phyloP scores from a whole-genome alignment of 495 filamentous ascomycete species.

The Tuber borchii region DNA sequence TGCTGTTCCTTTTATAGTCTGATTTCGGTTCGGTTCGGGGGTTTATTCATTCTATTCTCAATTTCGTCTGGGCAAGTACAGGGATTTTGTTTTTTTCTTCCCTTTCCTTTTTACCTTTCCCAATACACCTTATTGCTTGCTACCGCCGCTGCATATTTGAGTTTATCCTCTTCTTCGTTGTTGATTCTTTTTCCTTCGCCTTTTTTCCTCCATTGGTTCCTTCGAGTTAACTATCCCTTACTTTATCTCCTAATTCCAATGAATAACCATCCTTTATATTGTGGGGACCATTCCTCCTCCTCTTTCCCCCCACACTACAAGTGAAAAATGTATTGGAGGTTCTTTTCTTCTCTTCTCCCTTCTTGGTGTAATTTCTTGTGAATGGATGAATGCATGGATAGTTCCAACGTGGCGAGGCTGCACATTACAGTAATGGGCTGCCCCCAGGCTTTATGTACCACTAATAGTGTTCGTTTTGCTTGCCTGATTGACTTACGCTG shows the following conservation, averaged over 20 bases:
- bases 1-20: constrained; percentile 28
- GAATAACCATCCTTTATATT: neutral
- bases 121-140: constrained; percentile 34
- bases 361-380: neutral
- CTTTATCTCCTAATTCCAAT: constrained; percentile 1
- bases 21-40: constrained; percentile 31
- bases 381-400: neutral
- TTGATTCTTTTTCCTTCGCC: neutral
- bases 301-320: neutral
- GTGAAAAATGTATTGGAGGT: neutral
- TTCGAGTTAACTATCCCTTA: neutral
- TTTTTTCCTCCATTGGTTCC: neutral
- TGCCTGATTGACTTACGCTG: neutral
- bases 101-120: constrained; percentile 10
- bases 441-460: neutral
- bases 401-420: neutral
- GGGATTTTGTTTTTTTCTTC: constrained; percentile 15
- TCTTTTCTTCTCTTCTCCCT: neutral
- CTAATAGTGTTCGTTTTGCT: neutral
- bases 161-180: neutral
- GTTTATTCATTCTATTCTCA: constrained; percentile 10
- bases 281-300: neutral
- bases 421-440: neutral
- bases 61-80: constrained; percentile 28
- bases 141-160: neutral